Evolutionary conservation across 176 grass and related monocot genomes (phyloP), one percentile per base, ranked within the genome.

Genomic region (Oryza punctata): DNA sequence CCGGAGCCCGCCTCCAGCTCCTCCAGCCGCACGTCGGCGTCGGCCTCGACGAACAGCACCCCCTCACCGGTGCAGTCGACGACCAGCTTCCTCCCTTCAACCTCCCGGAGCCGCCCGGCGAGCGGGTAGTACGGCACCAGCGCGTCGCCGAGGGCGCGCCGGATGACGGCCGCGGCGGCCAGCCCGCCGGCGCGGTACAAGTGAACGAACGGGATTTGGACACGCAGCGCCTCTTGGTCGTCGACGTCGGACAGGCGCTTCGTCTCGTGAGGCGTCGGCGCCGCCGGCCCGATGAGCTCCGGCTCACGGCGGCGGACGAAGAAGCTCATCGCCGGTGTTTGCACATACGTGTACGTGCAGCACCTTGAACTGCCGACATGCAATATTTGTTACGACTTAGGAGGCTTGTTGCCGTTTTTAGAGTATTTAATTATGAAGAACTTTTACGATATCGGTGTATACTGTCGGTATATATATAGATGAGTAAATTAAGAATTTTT

Each of bases 231-330:
- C 1, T 74, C 83, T 63, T 94, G 83, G 86, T 89, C 92, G 59
- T 94, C 92, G 67, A 91, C 78, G 83, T 94, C 92, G n/a, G 89
- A 91, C 10, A 94, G 70, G 10, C 69, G 86, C 43, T 91, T 94
- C 8, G 75, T 72, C 66, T 91, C 83, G 0, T 29, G 72, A 0
- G 83, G 89, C 38, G 86, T 89, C 10, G 76, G 70, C n/a, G 3
- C 9, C 0, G 83, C 63, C 1, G 85, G 92, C 18, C 32, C 11
- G 2, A 92, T 52, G 26, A 91, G 69, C 65, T 35, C 86, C 0
- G 86, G 79, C 10, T 86, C 40, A 0, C 60, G 13, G 52, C 85
- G 82, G 52, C 65, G 65, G 19, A 86, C 78, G 32, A 75, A 25
- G 83, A 91, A 95, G n/a, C 43, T 60, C 26, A 68, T 29, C 28